A percentile compares a stretch with the other conserved stretches of the same genome.
phyloP scores from a whole-genome alignment of 2,329 filamentous ascomycete genomes.

The Aureobasidium leucospermi region DNA sequence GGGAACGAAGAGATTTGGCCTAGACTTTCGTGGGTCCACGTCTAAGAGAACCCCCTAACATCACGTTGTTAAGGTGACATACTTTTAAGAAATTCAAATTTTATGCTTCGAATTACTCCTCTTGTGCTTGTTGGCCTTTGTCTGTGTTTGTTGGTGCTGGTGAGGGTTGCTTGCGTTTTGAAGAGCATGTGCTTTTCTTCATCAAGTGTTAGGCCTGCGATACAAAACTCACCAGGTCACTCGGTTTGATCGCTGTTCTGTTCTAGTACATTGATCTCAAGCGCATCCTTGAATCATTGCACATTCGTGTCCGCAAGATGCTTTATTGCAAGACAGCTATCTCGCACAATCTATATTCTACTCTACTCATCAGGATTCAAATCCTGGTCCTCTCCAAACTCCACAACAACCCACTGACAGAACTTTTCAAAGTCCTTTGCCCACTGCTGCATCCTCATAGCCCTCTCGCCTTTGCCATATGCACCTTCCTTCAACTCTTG shows the following conservation, averaged over 20 bases:
- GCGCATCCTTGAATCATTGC: too few species aligned
- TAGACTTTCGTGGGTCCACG: slow-evolving; percentile 11
- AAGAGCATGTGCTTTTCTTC: too few species aligned
- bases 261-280: too few species aligned
- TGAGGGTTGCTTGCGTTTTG: too few species aligned
- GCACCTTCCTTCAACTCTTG: slow-evolving; percentile 67
- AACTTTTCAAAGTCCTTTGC: slow-evolving; percentile 77
- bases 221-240: too few species aligned
- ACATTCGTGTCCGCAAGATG: too few species aligned
- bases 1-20: slow-evolving; percentile 28
- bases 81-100: background rate
- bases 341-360: background rate
- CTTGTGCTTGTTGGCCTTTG: background rate
- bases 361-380: slow-evolving; percentile 9
- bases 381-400: slow-evolving; percentile 43
- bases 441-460: slow-evolving; percentile 70
- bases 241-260: too few species aligned
- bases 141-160: too few species aligned
- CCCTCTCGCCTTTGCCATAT: slow-evolving; percentile 63
- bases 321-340: too few species aligned
- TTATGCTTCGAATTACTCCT: background rate
- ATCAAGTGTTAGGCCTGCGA: too few species aligned
- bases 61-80: background rate
- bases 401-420: slow-evolving; percentile 79
- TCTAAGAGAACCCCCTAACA: slow-evolving; percentile 31